Evolutionary conservation across 345 rosid species (phyloP), one percentile per base, ranked within the genome.

Genomic region (Jatropha curcas): DNA sequence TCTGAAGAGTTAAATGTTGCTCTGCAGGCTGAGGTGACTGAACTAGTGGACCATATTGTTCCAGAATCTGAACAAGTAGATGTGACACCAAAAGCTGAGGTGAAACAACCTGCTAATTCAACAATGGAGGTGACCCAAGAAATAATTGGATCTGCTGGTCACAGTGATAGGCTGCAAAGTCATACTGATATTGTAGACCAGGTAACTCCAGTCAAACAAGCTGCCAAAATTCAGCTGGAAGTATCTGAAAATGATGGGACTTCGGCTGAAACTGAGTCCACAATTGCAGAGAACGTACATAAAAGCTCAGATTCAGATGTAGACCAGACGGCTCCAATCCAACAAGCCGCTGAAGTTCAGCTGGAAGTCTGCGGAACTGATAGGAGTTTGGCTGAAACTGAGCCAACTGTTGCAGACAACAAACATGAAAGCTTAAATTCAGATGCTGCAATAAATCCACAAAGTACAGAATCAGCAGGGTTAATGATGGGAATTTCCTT

Each of bases 401-500:
- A 45, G 65, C 58, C 71, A 45, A 35, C 22, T 10, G 41, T 30
- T 35, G 77, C 46, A 9, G 80, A 77, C 35, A 24, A 17, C 58
- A 33, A 27, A 10, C 56, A 22, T 5, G 71, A 59, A 61, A 70
- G 31, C 71, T 33, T 61, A 24, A 64, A 69, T 31, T 58, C 53
- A 5, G 84, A 66, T 51, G 74, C 69, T 74, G 48, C 70, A 39
- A 34, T 20, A 41, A 64, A 67, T 64, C 55, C 60, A 51, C 73
- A 52, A 37, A 72, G 7, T 70, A 67, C 81, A 34, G 45, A 48
- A 14, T 17, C n/a, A 31, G 27, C 34, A 25, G 35, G 68, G 52
- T 20, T 33, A 14, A 24, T 72, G 34, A 22, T 39, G 12, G 76
- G 76, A 14, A 74, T 81, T 77, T 57, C 83, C 67, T 74, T 80